Evolutionary conservation across 352 stramenopile genomes (phyloP), one percentile per base, ranked within the genome.

Genomic region (Pythium apleroticum): DNA sequence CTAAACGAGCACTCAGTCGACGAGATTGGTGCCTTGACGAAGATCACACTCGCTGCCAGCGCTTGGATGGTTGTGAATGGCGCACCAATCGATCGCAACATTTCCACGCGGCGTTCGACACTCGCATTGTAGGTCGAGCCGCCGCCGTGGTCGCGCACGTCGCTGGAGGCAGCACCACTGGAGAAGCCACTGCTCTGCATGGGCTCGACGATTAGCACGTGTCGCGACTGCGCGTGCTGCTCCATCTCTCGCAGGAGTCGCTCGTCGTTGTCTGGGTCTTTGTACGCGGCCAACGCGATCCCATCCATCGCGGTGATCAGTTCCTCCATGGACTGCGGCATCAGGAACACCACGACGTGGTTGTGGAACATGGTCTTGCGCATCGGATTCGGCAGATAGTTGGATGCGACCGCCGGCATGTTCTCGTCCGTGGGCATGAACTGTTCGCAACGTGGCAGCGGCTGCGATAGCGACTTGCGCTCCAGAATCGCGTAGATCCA

Each of bases 401-500:
- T 93, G 54, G 57, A 77, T 41, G 87, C 69, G 11, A 89, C 66
- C 4, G 72, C 78, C 15, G 86, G 80, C 54, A 88, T 66, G 9
- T 64, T 72, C 17, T 88, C 77, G 49, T 90, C 77, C 0, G 71
- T 79, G 2, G 86, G 88, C 15, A 95, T 63, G 49, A 84, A 95
- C 4, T 89, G 71, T 46, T 95, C 88, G 57, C 83, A 96, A 15
- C 80, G 74, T 24, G 88, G 88, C 37, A 96, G 63, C 14, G 83
- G 75, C 53, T 93, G 82, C 1, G 88, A 82, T 37, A 96, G 65
- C 45, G 76, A 91, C 56, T 86, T 83, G 52, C 88, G 88, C 17
- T 78, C 78, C 24, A 90, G 68, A 46, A 96, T 85, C 17, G 82
- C 86, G 45, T 89, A 88, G 35, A 96, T 78, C 88, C 88, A 96